Conservation (phyloP, 208 protist genomes). For the Lotmaria passim region DNA sequence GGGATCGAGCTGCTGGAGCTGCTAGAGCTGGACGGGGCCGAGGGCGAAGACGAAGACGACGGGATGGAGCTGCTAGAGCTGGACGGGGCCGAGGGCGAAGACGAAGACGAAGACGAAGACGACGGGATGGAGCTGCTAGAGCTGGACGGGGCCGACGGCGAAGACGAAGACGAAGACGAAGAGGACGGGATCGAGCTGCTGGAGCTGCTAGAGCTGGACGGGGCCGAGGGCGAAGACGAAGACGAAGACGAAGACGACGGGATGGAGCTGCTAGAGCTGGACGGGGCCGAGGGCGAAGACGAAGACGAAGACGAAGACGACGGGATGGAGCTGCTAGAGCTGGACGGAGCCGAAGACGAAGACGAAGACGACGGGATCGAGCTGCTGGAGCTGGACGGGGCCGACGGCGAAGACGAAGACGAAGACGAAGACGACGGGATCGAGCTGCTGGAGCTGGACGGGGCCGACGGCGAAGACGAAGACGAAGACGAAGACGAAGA, state of each 20-base stretch:
- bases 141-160: not conserved
- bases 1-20: too few relatives aligned
- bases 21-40: not conserved
- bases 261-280: too few relatives aligned
- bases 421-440: not conserved
- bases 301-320: not conserved
- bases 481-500: not conserved
- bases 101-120: not conserved
- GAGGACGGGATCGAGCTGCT: too few relatives aligned
- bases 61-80: too few relatives aligned
- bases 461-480: not conserved
- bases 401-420: not conserved
- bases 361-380: not conserved
- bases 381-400: not conserved
- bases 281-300: not conserved
- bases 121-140: too few relatives aligned
- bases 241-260: not conserved
- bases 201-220: slow-evolving; percentile 1
- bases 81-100: not conserved
- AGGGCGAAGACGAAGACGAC: not conserved
- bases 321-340: too few relatives aligned
- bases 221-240: not conserved
- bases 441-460: too few relatives aligned
- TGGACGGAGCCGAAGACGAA: not conserved
- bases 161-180: not conserved